Evolutionary conservation across 768 basidiomycete species (phyloP).

Genomic region (Termitomyces sp.): DNA sequence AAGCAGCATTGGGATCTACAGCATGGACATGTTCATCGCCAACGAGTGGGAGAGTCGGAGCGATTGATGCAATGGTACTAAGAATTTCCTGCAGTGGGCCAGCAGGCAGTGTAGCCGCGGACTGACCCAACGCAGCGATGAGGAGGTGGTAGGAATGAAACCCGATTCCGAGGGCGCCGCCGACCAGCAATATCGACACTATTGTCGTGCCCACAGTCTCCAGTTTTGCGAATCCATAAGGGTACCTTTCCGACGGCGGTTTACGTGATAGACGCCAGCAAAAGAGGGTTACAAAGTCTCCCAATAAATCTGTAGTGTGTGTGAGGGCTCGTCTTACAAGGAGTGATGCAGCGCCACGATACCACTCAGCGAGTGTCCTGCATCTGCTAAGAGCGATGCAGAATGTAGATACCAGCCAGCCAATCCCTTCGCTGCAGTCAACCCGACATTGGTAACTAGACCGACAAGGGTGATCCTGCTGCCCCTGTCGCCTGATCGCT

Average conservation of each 20-base stretch:
- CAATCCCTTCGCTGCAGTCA: conserved; percentile 79
- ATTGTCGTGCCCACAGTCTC: conserved; percentile 93
- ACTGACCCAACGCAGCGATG: conserved; percentile 62
- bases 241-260: conserved; percentile 75
- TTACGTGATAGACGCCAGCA: conserved; percentile 82
- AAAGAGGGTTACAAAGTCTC: conserved; percentile 87
- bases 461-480: conserved; percentile 83
- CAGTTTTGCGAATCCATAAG: conserved; percentile 89
- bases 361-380: conserved; percentile 89
- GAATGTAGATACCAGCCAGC: conserved; percentile 92
- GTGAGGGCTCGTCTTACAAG: conserved; percentile 2
- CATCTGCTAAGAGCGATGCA: conserved; percentile 87
- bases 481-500: conserved; percentile 63
- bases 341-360: conserved; percentile 21
- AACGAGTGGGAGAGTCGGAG: conserved; percentile 44
- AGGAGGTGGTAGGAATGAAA: conserved; percentile 88
- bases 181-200: conserved; percentile 81
- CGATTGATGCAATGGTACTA: conserved; percentile 46
- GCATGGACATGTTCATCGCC: conserved; percentile 54
- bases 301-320: conserved; percentile 57
- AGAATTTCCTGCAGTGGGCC: conserved; percentile 63
- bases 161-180: conserved; percentile 79
- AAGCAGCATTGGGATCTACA: conserved; percentile 92
- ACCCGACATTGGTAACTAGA: conserved; percentile 70
- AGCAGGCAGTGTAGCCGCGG: conserved; percentile 56